Evolutionary conservation across 2,329 filamentous ascomycete genomes (phyloP).

Genomic region (Geosmithia flava): DNA sequence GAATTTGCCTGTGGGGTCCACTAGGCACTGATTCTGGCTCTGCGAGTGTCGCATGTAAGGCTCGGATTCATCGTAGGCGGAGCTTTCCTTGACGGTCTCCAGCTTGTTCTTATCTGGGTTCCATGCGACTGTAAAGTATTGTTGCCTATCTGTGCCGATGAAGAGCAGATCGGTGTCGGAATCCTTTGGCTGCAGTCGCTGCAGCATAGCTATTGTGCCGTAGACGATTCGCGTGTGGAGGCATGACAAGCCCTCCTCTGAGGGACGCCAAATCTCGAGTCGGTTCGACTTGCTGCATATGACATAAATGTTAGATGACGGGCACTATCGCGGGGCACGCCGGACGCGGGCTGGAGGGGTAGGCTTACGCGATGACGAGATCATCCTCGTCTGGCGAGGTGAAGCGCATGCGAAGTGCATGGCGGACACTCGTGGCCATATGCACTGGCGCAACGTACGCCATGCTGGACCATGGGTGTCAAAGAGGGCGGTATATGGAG

Average conservation of each 20-base stretch:
- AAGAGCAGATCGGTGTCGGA: slow-evolving; percentile 76
- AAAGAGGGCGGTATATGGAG: background rate
- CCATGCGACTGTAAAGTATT: slow-evolving; percentile 88
- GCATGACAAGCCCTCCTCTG: slow-evolving; percentile 51
- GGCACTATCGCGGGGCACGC: slow-evolving; percentile 12
- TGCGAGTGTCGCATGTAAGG: slow-evolving; percentile 63
- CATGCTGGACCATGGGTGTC: slow-evolving; percentile 39
- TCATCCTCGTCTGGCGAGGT: slow-evolving; percentile 64
- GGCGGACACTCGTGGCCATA: slow-evolving; percentile 77
- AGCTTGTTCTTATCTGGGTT: slow-evolving; percentile 42
- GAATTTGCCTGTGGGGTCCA: slow-evolving; percentile 63
- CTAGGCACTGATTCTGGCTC: slow-evolving; percentile 69
- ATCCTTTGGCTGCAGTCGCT: slow-evolving; percentile 65
- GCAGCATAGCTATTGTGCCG: slow-evolving; percentile 76
- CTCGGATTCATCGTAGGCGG: slow-evolving; percentile 41
- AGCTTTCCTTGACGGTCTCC: slow-evolving; percentile 34
- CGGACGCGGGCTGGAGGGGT: background rate
- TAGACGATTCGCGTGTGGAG: slow-evolving; percentile 62
- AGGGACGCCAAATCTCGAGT: slow-evolving; percentile 68
- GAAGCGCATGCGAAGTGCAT: slow-evolving; percentile 73
- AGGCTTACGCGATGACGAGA: slow-evolving; percentile 71
- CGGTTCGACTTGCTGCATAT: slow-evolving; percentile 63
- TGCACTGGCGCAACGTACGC: slow-evolving; percentile 93
- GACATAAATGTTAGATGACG: background rate
- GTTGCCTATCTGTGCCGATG: slow-evolving; percentile 77